phyloP scores from a whole-genome alignment of 306 rosid genomes.

The Fagus crenata region DNA sequence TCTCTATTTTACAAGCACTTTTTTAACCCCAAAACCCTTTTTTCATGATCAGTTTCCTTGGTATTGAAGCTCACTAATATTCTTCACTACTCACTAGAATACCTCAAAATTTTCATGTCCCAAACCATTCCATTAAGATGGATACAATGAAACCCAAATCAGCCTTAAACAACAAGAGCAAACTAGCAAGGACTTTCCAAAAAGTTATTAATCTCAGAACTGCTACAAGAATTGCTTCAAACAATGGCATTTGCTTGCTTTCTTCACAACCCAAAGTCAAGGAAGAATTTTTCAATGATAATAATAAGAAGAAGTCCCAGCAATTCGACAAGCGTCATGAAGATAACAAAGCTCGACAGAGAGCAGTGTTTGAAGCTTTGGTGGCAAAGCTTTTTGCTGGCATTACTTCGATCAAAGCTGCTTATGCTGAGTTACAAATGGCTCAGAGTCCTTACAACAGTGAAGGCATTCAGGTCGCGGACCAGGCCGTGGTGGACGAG shows the following conservation, averaged over 20 bases:
- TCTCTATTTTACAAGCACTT: constrained; percentile 32
- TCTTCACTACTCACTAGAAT: constrained; percentile 1
- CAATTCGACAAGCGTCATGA: constrained; percentile 21
- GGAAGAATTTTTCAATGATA: constrained; percentile 36
- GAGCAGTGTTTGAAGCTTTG: constrained; percentile 80
- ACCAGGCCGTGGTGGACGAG: constrained; percentile 81
- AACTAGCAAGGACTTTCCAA: constrained; percentile 55
- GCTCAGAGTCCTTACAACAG: constrained; percentile 87
- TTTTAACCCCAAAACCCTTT: constrained; percentile 20
- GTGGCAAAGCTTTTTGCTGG: constrained; percentile 85
- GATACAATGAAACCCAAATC: constrained; percentile 70
- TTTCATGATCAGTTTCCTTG: not conserved
- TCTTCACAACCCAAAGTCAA: constrained; percentile 48
- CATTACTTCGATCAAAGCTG: constrained; percentile 86
- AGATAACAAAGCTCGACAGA: constrained; percentile 44
- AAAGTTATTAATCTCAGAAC: constrained; percentile 63
- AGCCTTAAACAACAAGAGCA: constrained; percentile 51
- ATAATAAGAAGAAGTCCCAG: constrained; percentile 23
- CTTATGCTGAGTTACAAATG: constrained; percentile 93
- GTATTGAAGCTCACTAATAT: constrained; percentile 8
- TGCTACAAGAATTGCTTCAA: constrained; percentile 60
- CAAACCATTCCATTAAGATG: constrained; percentile 45
- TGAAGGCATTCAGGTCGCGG: constrained; percentile 72
- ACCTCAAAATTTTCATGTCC: constrained; percentile 33
- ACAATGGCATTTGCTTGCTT: constrained; percentile 80